These are phyloP conservation scores for Fusarium dlaminii DNA, from an alignment of 2,329 filamentous ascomycete genomes.

Conservation along the genomic window DNA sequence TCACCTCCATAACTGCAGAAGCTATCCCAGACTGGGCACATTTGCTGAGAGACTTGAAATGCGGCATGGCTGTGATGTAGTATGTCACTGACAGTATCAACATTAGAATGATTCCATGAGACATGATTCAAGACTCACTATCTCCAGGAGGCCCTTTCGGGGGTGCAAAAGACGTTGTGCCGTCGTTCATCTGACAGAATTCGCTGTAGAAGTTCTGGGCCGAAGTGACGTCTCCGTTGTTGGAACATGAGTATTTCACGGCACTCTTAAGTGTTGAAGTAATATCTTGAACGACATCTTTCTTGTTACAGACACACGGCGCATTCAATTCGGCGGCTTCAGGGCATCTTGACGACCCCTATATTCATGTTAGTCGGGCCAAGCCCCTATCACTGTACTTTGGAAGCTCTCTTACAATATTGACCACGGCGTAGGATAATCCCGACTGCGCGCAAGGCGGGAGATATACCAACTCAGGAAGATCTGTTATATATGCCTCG, in stretches of 20 bases:
- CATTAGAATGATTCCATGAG: neutral
- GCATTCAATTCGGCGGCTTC: constrained; percentile 54
- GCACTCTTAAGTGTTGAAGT: constrained; percentile 55
- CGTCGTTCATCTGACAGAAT: constrained; percentile 61
- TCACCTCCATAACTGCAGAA: constrained; percentile 53
- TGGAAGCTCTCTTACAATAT: constrained; percentile 31
- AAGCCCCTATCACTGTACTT: neutral
- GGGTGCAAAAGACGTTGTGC: constrained; percentile 59
- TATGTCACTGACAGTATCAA: constrained; percentile 56
- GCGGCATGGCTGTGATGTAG: constrained; percentile 61
- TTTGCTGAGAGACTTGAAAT: constrained; percentile 54
- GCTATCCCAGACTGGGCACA: constrained; percentile 59
- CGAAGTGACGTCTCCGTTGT: constrained; percentile 56
- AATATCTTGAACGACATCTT: constrained; percentile 56
- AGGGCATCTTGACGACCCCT: constrained; percentile 47
- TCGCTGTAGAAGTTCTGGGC: constrained; percentile 61
- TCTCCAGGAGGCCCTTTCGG: constrained; percentile 60
- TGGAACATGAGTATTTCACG: constrained; percentile 57
- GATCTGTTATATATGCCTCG: constrained; percentile 60
- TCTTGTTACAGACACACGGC: constrained; percentile 62
- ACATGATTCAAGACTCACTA: constrained; percentile 49
- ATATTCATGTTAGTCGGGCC: neutral
- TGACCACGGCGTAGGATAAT: constrained; percentile 46
- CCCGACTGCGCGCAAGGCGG: constrained; percentile 50
- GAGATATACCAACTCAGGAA: constrained; percentile 52